Conservation (phyloP, 371 early-diverging fungal species). For the Capniomyces stellatus region DNA sequence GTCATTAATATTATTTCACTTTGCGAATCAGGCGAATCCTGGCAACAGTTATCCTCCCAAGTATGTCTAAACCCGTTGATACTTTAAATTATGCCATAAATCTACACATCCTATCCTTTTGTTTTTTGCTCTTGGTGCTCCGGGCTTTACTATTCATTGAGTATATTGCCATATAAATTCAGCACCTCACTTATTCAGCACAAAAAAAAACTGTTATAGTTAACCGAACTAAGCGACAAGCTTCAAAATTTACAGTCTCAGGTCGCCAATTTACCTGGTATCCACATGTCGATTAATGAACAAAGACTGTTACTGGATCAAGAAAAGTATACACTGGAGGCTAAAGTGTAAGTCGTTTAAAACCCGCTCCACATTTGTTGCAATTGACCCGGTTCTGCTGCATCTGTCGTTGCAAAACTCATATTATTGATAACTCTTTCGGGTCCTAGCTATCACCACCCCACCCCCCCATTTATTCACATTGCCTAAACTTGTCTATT, state of each 20-base stretch:
- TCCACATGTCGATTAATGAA: not conserved
- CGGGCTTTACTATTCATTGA: too few relatives aligned
- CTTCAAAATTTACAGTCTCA: not conserved
- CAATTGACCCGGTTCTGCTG: too few relatives aligned
- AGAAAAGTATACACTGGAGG: not conserved
- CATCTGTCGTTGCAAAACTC: too few relatives aligned
- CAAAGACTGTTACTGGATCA: not conserved
- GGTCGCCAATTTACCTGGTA: not conserved
- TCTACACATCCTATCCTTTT: not conserved
- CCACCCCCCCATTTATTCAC: too few relatives aligned
- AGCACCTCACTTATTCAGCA: not conserved
- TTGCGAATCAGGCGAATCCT: conserved; percentile 1
- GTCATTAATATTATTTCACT: not conserved
- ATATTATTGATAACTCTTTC: too few relatives aligned
- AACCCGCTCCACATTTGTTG: too few relatives aligned
- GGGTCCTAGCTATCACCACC: too few relatives aligned
- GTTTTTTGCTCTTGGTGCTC: not conserved
- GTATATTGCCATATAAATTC: not conserved
- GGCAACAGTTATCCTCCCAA: not conserved
- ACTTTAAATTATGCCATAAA: not conserved
- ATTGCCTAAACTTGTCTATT: too few relatives aligned
- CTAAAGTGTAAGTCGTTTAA: not conserved
- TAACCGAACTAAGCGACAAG: not conserved
- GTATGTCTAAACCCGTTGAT: not conserved
- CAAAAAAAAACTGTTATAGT: not conserved